Evolutionary conservation across 192 early-diverging fungal genomes (phyloP).

Genomic region (Umbelopsis ramanniana): DNA sequence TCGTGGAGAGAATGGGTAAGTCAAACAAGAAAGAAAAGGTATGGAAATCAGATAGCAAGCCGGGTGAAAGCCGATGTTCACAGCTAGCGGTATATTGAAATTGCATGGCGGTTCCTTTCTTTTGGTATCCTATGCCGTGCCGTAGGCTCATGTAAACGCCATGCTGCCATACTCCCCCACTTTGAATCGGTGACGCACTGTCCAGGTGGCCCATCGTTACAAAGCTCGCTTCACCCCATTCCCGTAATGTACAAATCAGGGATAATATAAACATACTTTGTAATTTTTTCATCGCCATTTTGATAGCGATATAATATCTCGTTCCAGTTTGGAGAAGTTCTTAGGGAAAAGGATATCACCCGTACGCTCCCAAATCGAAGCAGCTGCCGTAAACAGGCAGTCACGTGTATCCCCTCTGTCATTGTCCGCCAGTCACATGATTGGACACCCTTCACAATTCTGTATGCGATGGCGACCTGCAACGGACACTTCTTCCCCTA

Average conservation of each 20-base stretch:
- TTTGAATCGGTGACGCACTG: not conserved
- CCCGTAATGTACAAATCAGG: not conserved
- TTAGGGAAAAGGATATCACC: too few relatives aligned
- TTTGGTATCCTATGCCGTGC: too few relatives aligned
- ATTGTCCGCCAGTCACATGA: too few relatives aligned
- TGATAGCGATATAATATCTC: slow-evolving; percentile 2
- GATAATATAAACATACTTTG: slow-evolving; percentile 27
- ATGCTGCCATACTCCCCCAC: too few relatives aligned
- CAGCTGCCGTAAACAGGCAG: too few relatives aligned
- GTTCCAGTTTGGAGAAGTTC: not conserved
- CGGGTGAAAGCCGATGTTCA: not conserved
- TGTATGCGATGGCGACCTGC: too few relatives aligned
- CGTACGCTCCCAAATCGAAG: too few relatives aligned
- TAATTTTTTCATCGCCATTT: slow-evolving; percentile 40
- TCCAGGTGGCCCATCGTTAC: not conserved
- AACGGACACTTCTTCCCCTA: too few relatives aligned
- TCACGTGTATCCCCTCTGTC: too few relatives aligned
- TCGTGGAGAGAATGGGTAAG: slow-evolving; percentile 11
- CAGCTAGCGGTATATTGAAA: not conserved
- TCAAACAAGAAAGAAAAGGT: not conserved
- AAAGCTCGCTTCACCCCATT: not conserved
- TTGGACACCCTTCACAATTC: too few relatives aligned
- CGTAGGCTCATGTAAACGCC: too few relatives aligned
- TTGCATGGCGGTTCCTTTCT: too few relatives aligned
- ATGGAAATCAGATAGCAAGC: not conserved